A percentile compares a stretch with the other conserved stretches of the same genome.
phyloP scores from a whole-genome alignment of 177 flowering plant genomes.

The Vitis hybrid region DNA sequence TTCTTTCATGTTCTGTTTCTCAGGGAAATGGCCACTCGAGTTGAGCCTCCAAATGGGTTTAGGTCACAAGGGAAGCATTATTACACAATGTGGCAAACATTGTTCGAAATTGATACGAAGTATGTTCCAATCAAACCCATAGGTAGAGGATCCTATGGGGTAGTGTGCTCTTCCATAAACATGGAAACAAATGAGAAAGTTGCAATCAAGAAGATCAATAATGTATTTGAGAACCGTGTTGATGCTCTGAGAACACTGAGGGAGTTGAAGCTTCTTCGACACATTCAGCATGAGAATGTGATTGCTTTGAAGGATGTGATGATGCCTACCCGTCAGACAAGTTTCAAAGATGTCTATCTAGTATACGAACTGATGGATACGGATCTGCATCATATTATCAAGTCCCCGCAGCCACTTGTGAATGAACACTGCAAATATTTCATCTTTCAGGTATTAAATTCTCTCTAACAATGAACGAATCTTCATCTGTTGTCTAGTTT shows the following conservation, averaged over 20 bases:
- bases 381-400: slow-evolving; percentile 46
- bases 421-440: slow-evolving; percentile 48
- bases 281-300: slow-evolving; percentile 42
- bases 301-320: slow-evolving; percentile 48
- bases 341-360: slow-evolving; percentile 44
- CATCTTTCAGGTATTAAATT: slow-evolving; percentile 37
- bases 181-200: slow-evolving; percentile 41
- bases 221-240: slow-evolving; percentile 37
- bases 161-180: slow-evolving; percentile 44
- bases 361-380: slow-evolving; percentile 55
- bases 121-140: slow-evolving; percentile 47
- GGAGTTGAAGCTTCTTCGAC: slow-evolving; percentile 42
- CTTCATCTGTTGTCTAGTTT: background rate
- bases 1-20: background rate
- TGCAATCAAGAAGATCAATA: slow-evolving; percentile 47
- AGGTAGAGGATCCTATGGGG: slow-evolving; percentile 44
- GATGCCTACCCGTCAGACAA: slow-evolving; percentile 31
- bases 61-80: slow-evolving; percentile 38
- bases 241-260: slow-evolving; percentile 44
- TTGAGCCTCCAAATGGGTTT: slow-evolving; percentile 42
- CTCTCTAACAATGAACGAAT: background rate
- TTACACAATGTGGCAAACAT: slow-evolving; percentile 45
- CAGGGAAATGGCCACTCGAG: slow-evolving; percentile 32
- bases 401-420: slow-evolving; percentile 41
- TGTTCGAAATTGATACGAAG: slow-evolving; percentile 44